A percentile compares a stretch with the other conserved stretches of the same genome.
Evolutionary conservation across 139 green algal genomes (phyloP).

Genomic region (Coccomyxa sp.): DNA sequence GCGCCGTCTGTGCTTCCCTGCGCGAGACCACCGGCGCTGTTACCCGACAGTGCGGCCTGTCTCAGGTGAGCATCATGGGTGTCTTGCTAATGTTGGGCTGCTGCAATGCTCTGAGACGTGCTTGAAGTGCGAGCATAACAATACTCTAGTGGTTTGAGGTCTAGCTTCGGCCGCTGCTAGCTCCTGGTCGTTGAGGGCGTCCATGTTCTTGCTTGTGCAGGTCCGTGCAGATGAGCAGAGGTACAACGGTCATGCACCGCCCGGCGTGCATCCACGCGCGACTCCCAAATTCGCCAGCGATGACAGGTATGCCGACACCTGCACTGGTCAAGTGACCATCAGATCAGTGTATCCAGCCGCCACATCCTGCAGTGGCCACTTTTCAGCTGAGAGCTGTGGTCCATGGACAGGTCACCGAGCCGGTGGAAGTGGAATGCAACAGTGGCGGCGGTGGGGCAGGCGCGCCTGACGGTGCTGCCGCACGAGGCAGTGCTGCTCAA

Average conservation of each 20-base stretch:
- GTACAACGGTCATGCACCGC: too few relatives aligned
- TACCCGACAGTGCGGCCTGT: slow-evolving; percentile 51
- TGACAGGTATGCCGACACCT: too few relatives aligned
- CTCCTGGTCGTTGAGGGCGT: too few relatives aligned
- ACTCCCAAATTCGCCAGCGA: too few relatives aligned
- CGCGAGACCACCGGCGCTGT: slow-evolving; percentile 38
- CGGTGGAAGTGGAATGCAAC: background rate
- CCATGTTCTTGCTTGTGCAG: too few relatives aligned
- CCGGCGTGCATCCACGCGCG: too few relatives aligned
- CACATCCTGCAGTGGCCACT: background rate
- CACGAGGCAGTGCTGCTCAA: slow-evolving; percentile 55
- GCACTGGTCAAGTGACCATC: background rate
- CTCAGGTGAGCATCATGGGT: slow-evolving; percentile 11
- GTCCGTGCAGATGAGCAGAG: too few relatives aligned
- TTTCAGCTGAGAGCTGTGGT: background rate
- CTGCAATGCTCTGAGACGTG: background rate
- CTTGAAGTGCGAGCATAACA: too few relatives aligned
- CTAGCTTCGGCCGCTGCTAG: too few relatives aligned
- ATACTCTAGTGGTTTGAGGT: too few relatives aligned
- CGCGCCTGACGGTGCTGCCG: slow-evolving; percentile 5
- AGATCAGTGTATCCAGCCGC: background rate
- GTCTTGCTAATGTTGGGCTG: background rate
- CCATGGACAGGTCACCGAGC: background rate
- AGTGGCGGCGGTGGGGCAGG: too few relatives aligned
- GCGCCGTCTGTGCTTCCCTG: slow-evolving; percentile 29